Evolutionary conservation across 2,329 filamentous ascomycete genomes (phyloP).

Genomic region (Cytospora piceae): DNA sequence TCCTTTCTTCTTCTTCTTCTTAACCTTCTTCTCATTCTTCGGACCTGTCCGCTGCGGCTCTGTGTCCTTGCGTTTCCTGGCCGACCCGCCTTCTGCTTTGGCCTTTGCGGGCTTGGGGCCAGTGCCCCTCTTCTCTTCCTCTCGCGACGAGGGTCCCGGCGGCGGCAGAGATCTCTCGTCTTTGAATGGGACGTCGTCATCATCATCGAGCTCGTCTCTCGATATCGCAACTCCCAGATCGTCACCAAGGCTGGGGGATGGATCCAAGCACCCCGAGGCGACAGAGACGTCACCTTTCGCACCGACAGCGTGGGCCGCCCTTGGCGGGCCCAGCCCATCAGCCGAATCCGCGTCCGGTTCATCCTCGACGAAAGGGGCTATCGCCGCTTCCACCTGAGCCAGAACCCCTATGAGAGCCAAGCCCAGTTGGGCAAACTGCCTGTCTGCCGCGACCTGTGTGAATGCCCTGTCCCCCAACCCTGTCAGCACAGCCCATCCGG

Average conservation of each 20-base stretch:
- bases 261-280: background rate
- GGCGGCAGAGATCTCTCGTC: background rate
- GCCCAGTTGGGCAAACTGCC: slow-evolving; percentile 73
- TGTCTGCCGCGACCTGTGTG: slow-evolving; percentile 70
- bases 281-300: background rate
- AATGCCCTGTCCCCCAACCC: slow-evolving; percentile 56
- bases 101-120: slow-evolving; percentile 19
- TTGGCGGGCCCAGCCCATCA: slow-evolving; percentile 35
- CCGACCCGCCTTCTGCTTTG: background rate
- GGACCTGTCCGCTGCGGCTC: slow-evolving; percentile 39
- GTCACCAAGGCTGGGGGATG: background rate
- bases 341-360: slow-evolving; percentile 28
- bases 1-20: slow-evolving; percentile 60
- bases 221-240: slow-evolving; percentile 36
- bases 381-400: slow-evolving; percentile 57
- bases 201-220: slow-evolving; percentile 32
- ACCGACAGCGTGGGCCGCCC: slow-evolving; percentile 11
- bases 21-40: slow-evolving; percentile 46
- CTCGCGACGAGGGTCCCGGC: background rate
- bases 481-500: background rate
- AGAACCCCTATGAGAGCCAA: slow-evolving; percentile 68
- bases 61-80: background rate
- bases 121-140: slow-evolving; percentile 30
- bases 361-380: slow-evolving; percentile 43
- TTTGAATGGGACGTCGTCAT: slow-evolving; percentile 5